phyloP scores from a whole-genome alignment of 441 rosid genomes.

The Pelargonium cotyledonis region DNA sequence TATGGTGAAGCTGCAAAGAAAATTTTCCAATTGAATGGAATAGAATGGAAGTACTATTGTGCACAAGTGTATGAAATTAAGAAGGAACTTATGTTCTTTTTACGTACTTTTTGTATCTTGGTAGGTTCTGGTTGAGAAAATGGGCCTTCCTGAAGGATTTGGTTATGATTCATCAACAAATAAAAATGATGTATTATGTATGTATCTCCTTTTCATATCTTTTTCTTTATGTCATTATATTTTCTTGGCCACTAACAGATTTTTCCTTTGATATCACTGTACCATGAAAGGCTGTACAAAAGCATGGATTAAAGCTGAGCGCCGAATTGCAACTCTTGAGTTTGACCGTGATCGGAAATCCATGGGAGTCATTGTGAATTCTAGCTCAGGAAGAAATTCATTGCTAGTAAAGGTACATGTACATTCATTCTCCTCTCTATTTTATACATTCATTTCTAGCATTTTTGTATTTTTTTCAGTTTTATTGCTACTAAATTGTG shows the following conservation, averaged over 20 bases:
- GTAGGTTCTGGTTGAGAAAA: conserved; percentile 86
- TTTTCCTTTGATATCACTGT: conserved; percentile 10
- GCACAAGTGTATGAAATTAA: not conserved
- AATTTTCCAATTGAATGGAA: not conserved
- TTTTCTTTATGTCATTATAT: conserved; percentile 3
- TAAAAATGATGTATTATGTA: conserved; percentile 43
- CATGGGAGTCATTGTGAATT: conserved; percentile 90
- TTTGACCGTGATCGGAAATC: conserved; percentile 91
- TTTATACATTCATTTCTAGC: not conserved
- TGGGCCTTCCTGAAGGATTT: conserved; percentile 62
- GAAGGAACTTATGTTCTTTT: not conserved
- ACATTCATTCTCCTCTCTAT: not conserved
- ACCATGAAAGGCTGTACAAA: conserved; percentile 57
- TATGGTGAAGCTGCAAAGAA: not conserved
- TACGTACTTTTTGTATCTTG: not conserved
- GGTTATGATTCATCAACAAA: conserved; percentile 9
- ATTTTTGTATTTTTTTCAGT: too few relatives aligned
- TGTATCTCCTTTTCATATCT: conserved; percentile 12
- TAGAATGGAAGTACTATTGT: not conserved
- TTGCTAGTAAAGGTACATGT: conserved; percentile 78
- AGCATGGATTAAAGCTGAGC: conserved; percentile 58
- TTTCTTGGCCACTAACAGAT: conserved; percentile 6
- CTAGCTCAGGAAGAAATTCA: conserved; percentile 55
- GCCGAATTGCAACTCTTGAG: conserved; percentile 85
- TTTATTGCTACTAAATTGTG: not conserved